Conservation (phyloP, 1,139 yeast genomes). For the Yamadazyma dendronema region DNA sequence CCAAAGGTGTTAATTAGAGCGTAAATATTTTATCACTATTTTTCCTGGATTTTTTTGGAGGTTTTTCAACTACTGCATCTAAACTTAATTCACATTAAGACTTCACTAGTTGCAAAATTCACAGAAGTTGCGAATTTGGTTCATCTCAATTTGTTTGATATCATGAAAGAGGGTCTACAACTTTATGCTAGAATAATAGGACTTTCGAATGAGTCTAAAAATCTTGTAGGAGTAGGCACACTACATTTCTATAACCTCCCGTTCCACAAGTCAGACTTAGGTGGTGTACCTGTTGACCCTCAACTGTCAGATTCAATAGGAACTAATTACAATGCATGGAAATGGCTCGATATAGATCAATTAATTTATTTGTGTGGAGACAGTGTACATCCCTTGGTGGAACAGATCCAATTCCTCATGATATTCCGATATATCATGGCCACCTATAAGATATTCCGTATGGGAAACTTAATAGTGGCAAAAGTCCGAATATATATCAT, state of each 20-base stretch:
- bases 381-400: conserved; percentile 20
- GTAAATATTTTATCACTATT: too few relatives aligned
- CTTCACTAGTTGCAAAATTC: not conserved
- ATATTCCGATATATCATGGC: conserved; percentile 39
- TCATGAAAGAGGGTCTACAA: conserved; percentile 3
- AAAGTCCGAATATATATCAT: conserved; percentile 49
- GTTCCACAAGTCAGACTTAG: conserved; percentile 18
- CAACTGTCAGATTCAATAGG: not conserved
- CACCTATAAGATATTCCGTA: conserved; percentile 35
- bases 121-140: not conserved
- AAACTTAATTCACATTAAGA: too few relatives aligned
- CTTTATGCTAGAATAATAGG: conserved; percentile 15
- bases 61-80: not conserved
- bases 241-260: conserved; percentile 45
- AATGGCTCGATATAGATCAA: conserved; percentile 47
- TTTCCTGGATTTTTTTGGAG: not conserved
- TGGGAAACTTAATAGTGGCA: conserved; percentile 16
- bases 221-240: conserved; percentile 48
- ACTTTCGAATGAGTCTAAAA: conserved; percentile 39
- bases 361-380: conserved; percentile 15
- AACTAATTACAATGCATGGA: conserved; percentile 32
- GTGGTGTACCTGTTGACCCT: conserved; percentile 22
- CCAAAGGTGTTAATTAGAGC: too few relatives aligned
- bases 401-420: conserved; percentile 40
- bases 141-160: not conserved